Conservation (phyloP, 352 stramenopile genomes). For the Phytophthora lateralis region DNA sequence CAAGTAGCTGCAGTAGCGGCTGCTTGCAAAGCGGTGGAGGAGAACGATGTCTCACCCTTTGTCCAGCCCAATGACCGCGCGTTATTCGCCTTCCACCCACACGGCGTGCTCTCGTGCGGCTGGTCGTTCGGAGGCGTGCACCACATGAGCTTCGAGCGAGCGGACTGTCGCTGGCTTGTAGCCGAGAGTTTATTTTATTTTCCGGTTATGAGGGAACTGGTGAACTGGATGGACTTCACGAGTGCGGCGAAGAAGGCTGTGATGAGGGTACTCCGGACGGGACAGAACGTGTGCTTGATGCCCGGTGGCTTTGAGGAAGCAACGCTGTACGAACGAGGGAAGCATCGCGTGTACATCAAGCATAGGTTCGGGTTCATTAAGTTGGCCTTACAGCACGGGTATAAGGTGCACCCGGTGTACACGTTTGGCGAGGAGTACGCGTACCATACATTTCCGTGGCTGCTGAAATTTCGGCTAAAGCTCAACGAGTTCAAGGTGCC, state of each 20-base stretch:
- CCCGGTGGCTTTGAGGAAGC: conserved; percentile 95
- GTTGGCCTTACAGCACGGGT: conserved; percentile 90
- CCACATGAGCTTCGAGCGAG: conserved; percentile 48
- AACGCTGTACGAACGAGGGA: conserved; percentile 78
- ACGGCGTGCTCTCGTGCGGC: conserved; percentile 64
- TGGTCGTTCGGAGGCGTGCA: conserved; percentile 57
- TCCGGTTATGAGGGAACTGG: conserved; percentile 56
- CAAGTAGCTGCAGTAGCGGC: neutral
- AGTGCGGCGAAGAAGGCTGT: conserved; percentile 52
- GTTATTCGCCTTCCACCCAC: conserved; percentile 63
- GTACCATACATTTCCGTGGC: conserved; percentile 87
- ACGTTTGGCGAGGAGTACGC: conserved; percentile 92
- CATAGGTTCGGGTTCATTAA: conserved; percentile 94
- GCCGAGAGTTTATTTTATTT: conserved; percentile 67
- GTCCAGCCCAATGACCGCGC: conserved; percentile 18
- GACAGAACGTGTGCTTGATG: conserved; percentile 78
- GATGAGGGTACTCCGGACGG: conserved; percentile 41
- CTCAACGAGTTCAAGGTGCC: conserved; percentile 89
- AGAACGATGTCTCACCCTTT: conserved; percentile 7
- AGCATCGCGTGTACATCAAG: conserved; percentile 92
- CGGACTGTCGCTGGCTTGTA: conserved; percentile 61
- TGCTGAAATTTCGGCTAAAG: conserved; percentile 75
- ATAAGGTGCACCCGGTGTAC: conserved; percentile 88
- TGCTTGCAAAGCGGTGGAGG: conserved; percentile 11
- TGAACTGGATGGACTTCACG: conserved; percentile 62